Percentiles rank a stretch among this genome's conserved stretches.
Evolutionary conservation across 139 green algal genomes (phyloP).

Genomic region (Coelastrella sp.): DNA sequence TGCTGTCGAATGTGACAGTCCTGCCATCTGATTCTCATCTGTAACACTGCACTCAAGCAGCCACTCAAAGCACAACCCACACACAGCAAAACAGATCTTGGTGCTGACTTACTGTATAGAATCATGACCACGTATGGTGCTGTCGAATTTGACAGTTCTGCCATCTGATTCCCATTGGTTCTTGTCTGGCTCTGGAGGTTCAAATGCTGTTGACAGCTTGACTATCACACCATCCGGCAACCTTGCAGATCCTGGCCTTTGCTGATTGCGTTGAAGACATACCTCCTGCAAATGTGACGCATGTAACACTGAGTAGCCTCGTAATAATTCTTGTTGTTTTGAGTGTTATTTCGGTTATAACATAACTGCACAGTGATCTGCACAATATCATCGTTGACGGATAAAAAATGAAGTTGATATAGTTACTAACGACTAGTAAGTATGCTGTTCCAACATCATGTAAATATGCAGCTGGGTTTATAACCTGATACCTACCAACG

Average conservation of each 20-base stretch:
- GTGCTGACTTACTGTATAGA: not conserved
- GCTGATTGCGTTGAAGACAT: not conserved
- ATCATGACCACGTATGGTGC: not conserved
- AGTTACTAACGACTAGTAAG: no score
- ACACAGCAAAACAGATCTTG: no score
- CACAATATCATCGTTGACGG: no score
- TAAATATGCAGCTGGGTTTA: no score
- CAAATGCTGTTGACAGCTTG: not conserved
- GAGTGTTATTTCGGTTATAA: not conserved
- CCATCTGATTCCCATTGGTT: not conserved
- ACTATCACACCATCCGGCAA: not conserved
- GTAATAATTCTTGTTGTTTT: not conserved
- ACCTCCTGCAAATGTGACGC: not conserved
- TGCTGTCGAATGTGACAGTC: not conserved
- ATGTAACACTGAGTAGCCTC: no score
- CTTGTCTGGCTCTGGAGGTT: not conserved
- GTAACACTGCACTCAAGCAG: no score
- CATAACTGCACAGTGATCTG: not conserved
- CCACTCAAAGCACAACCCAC: no score
- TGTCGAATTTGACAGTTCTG: not conserved
- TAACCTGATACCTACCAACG: no score
- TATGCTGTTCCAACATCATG: no score
- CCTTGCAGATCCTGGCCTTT: not conserved
- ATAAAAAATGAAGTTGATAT: no score
- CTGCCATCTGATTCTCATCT: not conserved